Conservation (phyloP, 257 asterid genomes). For the Avicennia marina region DNA sequence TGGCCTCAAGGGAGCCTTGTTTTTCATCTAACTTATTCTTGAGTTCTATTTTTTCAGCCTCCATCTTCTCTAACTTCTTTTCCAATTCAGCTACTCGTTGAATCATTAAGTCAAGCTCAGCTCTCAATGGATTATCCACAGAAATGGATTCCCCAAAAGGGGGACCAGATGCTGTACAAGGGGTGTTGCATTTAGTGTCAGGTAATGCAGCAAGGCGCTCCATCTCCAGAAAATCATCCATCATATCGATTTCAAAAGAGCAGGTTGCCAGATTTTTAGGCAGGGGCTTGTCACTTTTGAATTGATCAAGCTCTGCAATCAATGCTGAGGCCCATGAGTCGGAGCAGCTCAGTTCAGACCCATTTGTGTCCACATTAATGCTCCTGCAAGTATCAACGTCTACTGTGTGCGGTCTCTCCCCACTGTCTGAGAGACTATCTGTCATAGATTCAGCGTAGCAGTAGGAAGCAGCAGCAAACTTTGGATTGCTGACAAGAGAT, state of each 20-base stretch:
- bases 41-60: conserved; percentile 41
- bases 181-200: conserved; percentile 33
- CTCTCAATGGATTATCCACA: conserved; percentile 30
- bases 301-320: conserved; percentile 49
- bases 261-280: conserved; percentile 27
- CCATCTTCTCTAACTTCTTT: conserved; percentile 43
- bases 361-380: conserved; percentile 21
- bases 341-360: conserved; percentile 24
- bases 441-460: conserved; percentile 34
- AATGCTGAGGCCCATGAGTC: conserved; percentile 44
- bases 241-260: conserved; percentile 57
- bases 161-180: conserved; percentile 26
- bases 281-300: conserved; percentile 38
- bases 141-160: conserved; percentile 25
- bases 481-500: conserved; percentile 21
- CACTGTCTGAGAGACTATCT: conserved; percentile 39
- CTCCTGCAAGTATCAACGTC: conserved; percentile 23
- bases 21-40: conserved; percentile 33
- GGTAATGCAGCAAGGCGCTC: conserved; percentile 68
- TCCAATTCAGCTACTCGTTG: conserved; percentile 45
- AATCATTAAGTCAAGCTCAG: conserved; percentile 41
- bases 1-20: conserved; percentile 27
- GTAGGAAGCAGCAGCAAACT: conserved; percentile 30
- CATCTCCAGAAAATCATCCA: conserved; percentile 94
- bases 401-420: conserved; percentile 19